phyloP scores from a whole-genome alignment of 305 asterid species.

The Monarda citriodora region DNA sequence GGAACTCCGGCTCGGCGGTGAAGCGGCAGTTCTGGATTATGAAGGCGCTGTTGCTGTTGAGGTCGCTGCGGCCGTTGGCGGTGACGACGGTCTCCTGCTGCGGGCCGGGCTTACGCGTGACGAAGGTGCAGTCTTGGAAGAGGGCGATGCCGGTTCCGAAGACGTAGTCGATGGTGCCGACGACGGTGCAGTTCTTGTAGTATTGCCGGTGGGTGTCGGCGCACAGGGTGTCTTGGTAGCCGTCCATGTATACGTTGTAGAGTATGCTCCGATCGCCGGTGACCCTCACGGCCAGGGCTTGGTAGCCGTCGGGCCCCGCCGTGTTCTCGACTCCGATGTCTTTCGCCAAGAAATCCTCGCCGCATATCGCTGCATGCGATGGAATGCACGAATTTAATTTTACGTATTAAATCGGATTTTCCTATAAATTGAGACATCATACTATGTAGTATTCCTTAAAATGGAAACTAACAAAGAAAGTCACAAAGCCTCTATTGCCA shows the following conservation, averaged over 20 bases:
- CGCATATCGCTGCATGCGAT: constrained; percentile 27
- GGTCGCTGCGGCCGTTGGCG: constrained; percentile 59
- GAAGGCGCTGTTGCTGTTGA: constrained; percentile 18
- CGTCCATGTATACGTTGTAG: constrained; percentile 32
- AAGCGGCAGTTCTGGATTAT: constrained; percentile 44
- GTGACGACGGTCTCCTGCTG: constrained; percentile 47
- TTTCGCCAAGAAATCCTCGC: constrained; percentile 42
- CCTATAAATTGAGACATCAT: too few relatives aligned
- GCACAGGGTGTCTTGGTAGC: constrained; percentile 36
- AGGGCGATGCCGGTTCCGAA: constrained; percentile 28
- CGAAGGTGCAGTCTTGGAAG: constrained; percentile 37
- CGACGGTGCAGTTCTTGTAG: constrained; percentile 30
- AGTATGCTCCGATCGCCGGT: constrained; percentile 47
- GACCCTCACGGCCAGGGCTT: constrained; percentile 70
- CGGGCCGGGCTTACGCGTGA: constrained; percentile 22
- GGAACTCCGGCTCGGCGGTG: constrained; percentile 27
- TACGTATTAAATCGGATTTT: too few relatives aligned
- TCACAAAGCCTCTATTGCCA: too few relatives aligned
- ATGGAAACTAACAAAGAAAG: too few relatives aligned
- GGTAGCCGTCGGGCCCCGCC: constrained; percentile 57
- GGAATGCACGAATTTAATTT: too few relatives aligned
- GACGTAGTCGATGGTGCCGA: constrained; percentile 41
- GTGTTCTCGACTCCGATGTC: constrained; percentile 70
- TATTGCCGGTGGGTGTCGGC: constrained; percentile 28
- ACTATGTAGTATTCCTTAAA: too few relatives aligned